Evolutionary conservation across 2,329 filamentous ascomycete genomes (phyloP).

Genomic region (Pyrenophora seminiperda): DNA sequence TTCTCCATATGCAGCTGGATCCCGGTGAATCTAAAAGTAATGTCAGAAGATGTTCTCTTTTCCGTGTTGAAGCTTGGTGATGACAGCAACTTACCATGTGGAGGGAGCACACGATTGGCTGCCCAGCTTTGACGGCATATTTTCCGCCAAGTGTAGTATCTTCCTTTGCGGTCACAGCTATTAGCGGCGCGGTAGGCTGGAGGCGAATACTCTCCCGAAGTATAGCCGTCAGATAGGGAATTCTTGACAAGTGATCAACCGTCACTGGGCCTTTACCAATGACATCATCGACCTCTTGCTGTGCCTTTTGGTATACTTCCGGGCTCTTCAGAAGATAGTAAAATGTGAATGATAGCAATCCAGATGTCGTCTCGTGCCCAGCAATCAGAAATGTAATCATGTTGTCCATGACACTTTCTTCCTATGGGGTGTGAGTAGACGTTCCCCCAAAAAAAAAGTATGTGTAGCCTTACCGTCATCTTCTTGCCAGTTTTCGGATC

Average conservation of each 20-base stretch:
- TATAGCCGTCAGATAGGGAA: slow-evolving; percentile 61
- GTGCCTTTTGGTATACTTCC: slow-evolving; percentile 54
- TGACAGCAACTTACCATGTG: slow-evolving; percentile 20
- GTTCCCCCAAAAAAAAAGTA: too few species aligned
- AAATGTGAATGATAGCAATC: slow-evolving; percentile 52
- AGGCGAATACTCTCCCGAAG: slow-evolving; percentile 63
- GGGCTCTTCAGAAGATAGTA: slow-evolving; percentile 61
- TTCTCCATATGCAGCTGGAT: slow-evolving; percentile 52
- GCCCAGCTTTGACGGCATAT: slow-evolving; percentile 45
- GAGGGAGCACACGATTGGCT: slow-evolving; percentile 41
- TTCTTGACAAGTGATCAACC: slow-evolving; percentile 56
- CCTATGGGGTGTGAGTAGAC: slow-evolving; percentile 27
- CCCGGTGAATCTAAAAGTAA: slow-evolving; percentile 43
- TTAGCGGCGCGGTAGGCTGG: slow-evolving; percentile 59
- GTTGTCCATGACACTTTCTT: slow-evolving; percentile 69
- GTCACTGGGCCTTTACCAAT: slow-evolving; percentile 54
- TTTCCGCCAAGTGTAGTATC: slow-evolving; percentile 45
- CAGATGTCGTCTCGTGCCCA: slow-evolving; percentile 47
- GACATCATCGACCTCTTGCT: slow-evolving; percentile 60
- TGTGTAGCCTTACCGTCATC: slow-evolving; percentile 48
- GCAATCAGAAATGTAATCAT: slow-evolving; percentile 68
- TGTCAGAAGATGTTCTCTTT: background rate
- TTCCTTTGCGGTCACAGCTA: slow-evolving; percentile 46
- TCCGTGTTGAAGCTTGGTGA: background rate
- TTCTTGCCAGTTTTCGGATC: slow-evolving; percentile 66